Conservation (phyloP, 768 basidiomycete genomes). For the Mycena belliarum region DNA sequence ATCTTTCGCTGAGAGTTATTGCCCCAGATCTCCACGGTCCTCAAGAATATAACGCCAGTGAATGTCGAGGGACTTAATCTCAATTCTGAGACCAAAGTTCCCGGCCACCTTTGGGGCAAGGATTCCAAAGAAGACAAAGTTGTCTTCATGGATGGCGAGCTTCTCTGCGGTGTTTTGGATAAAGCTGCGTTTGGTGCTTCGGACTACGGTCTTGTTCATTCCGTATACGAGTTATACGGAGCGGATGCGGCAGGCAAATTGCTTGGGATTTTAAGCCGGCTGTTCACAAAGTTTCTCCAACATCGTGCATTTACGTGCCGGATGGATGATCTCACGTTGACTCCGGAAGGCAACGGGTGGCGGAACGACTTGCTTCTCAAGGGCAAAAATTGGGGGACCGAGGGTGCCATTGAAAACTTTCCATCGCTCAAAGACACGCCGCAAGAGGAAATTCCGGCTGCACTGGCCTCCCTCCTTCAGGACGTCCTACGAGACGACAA, state of each 20-base stretch:
- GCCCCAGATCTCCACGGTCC: conserved; percentile 85
- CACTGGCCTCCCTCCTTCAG: conserved; percentile 72
- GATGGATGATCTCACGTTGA: conserved; percentile 96
- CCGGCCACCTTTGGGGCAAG: conserved; percentile 81
- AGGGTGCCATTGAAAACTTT: conserved; percentile 89
- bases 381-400: conserved; percentile 74
- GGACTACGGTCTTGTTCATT: conserved; percentile 95
- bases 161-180: conserved; percentile 92
- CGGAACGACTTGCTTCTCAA: conserved; percentile 68
- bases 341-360: conserved; percentile 72
- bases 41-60: conserved; percentile 87
- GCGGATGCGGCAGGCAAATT: conserved; percentile 86
- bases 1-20: background rate
- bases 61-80: conserved; percentile 82
- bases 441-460: conserved; percentile 53
- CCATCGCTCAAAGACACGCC: conserved; percentile 63
- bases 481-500: conserved; percentile 93
- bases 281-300: conserved; percentile 97
- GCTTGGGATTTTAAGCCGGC: conserved; percentile 87
- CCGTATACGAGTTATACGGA: conserved; percentile 94
- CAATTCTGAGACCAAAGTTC: conserved; percentile 85
- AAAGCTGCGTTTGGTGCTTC: conserved; percentile 97
- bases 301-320: conserved; percentile 97
- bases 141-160: conserved; percentile 88
- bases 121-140: conserved; percentile 85